A percentile compares a stretch with the other conserved stretches of the same genome.
Conservation (phyloP, 257 asterid genomes). For the Linaria vulgaris region DNA sequence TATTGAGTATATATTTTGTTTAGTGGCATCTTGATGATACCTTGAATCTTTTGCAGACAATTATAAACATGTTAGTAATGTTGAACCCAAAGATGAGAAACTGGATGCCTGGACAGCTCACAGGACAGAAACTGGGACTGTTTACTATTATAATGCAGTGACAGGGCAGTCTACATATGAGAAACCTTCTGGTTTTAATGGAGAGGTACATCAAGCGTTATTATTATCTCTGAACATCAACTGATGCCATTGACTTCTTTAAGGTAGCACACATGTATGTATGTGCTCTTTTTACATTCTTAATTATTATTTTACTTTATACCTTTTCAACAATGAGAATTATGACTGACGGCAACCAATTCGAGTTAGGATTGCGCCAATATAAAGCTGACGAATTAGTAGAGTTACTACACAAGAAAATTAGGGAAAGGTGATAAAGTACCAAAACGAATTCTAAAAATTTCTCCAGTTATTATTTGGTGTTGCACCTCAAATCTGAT, state of each 20-base stretch:
- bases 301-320: conserved; percentile 12
- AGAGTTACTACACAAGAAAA: too few relatives aligned
- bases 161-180: conserved; percentile 93
- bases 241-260: conserved; percentile 13
- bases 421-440: too few relatives aligned
- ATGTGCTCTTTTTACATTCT: background rate
- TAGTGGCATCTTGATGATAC: conserved; percentile 19
- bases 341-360: too few relatives aligned
- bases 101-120: conserved; percentile 88
- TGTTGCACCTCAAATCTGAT: too few relatives aligned
- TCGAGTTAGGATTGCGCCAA: too few relatives aligned
- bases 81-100: conserved; percentile 43
- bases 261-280: background rate
- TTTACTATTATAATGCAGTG: conserved; percentile 84
- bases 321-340: background rate
- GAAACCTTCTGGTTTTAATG: conserved; percentile 74
- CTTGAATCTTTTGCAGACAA: conserved; percentile 41
- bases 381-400: too few relatives aligned
- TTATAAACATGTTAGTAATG: conserved; percentile 34
- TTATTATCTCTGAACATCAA: conserved; percentile 19
- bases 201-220: conserved; percentile 62
- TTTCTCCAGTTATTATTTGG: too few relatives aligned
- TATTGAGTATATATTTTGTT: background rate
- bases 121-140: conserved; percentile 77
- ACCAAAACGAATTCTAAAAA: too few relatives aligned